Base-by-base conservation (phyloP, 805 yeast species). In the Cyberlindnera petersonii region DNA sequence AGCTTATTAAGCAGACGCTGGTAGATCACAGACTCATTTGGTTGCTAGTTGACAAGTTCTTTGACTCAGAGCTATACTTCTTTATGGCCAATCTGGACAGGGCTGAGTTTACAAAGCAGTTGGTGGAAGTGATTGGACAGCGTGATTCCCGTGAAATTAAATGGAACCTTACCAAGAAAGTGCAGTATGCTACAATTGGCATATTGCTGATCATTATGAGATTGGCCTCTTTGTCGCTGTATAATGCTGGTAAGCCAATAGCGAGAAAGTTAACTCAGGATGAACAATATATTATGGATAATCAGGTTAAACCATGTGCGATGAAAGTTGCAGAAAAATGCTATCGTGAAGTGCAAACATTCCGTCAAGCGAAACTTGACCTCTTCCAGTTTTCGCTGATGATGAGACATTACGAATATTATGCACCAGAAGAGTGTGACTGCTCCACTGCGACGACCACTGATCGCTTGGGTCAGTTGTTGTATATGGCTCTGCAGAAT, bases 361-460 rank as follows among this genome's bases (percentile, higher is more conserved):
- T 53, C 24, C 43, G 40, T 24, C 44, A 35, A 9, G 30, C 49
- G 15, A 31, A 35, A 6, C 13, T 53, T 5, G 46, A 41, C 6
- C 33, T 44, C 2, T 52, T 53, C 33, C 60, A 55, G 22, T 48
- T 56, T 22, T 27, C 31, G 7, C 14, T 50, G 16, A 28, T 55
- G 36, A 37, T 37, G 23, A 36, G 42, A 16, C 41, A 40, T 17
- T 56, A 47, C 29, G 46, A 37, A 14, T 37, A 42, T 10, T 37
- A 34, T 15, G 42, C 55, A 2, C 58, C 55, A 1, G 60, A 56
- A 34, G 56, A 53, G 10, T 40, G 49, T 40, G 53, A 50, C 24
- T 55, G 59, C 41, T 27, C 44, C 10, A 40, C 42, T n/a, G 35
- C 45, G 7, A 44, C 48, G 3, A 37, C 42, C 5, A 31, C 52